Base-by-base conservation (phyloP, 768 basidiomycete species). In the Tricholoma sp. region DNA sequence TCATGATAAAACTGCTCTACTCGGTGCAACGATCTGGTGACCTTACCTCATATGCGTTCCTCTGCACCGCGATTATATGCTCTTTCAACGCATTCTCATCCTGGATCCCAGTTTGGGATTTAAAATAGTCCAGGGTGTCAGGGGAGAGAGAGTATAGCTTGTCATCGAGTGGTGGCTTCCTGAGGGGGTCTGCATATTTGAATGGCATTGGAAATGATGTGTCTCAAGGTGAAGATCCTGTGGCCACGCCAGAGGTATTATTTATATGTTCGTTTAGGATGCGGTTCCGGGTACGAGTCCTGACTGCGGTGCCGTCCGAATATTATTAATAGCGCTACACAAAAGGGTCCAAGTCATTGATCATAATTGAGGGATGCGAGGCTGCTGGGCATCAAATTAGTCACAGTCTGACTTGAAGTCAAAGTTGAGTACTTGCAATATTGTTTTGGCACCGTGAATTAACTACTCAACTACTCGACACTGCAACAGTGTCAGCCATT, bases 51-150 rank as follows among this genome's bases (percentile, higher is more conserved):
- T 68, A 67, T 2, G 72, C 73, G 39, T 68, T 68, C 59, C 59
- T 62, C 57, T 72, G 71, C 11, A 72, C 64, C 3, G 51, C 53
- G 8, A 69, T 48, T 31, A 74, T 65, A 49, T 76, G 73, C n/a
- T 63, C 52, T 55, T 66, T 73, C 48, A 74, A 52, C 33, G 57
- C 63, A 0, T 63, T 65, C 12, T 68, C 64, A 34, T 69, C 61
- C n/a, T 68, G 55, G 13, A 74, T 71, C 29, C 65, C 64, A 13
- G 66, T 74, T 50, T 65, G 59, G 8, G 33, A 7, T 60, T 70
- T 69, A 53, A 73, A 61, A 41, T 72, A 70, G 3, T 61, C 57
- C 0, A 63, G 48, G 50, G 70, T 66, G 6, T 70, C 66, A 8
- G 58, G 33, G 1, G 59, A 50, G 2, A 70, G 60, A 11, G 59